Percentiles rank a stretch among this genome's conserved stretches.
These are phyloP conservation scores for Hemileccinum rubropunctum DNA, from an alignment of 768 basidiomycete genomes.

Conservation along the genomic window DNA sequence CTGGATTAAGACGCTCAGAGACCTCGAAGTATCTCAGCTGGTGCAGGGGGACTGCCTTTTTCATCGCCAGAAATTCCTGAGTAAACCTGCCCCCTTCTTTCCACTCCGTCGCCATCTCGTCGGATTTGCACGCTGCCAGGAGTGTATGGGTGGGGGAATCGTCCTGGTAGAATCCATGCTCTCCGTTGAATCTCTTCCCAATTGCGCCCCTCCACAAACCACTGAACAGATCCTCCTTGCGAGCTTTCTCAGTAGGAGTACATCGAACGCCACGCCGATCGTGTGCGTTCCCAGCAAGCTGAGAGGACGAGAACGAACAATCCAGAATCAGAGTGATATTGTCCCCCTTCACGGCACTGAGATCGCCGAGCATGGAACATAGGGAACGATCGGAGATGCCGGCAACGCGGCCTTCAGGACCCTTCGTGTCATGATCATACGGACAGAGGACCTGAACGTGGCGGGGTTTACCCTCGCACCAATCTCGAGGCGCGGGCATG, in stretches of 20 bases:
- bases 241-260: slow-evolving; percentile 57
- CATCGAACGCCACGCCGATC: slow-evolving; percentile 53
- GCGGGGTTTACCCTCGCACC: slow-evolving; percentile 47
- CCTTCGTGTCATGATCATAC: slow-evolving; percentile 59
- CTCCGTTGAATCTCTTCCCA: slow-evolving; percentile 34
- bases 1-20: slow-evolving; percentile 40
- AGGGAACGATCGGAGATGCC: slow-evolving; percentile 71
- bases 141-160: slow-evolving; percentile 45
- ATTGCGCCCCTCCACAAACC: slow-evolving; percentile 54
- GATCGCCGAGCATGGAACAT: slow-evolving; percentile 56
- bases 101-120: slow-evolving; percentile 55
- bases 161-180: slow-evolving; percentile 45
- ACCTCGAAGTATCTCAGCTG: slow-evolving; percentile 49
- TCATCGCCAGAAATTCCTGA: slow-evolving; percentile 47
- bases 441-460: slow-evolving; percentile 61
- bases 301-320: slow-evolving; percentile 53
- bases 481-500: slow-evolving; percentile 53
- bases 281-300: slow-evolving; percentile 37
- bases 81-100: slow-evolving; percentile 67
- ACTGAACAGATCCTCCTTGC: slow-evolving; percentile 50
- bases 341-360: slow-evolving; percentile 56
- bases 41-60: slow-evolving; percentile 48
- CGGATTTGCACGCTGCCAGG: slow-evolving; percentile 55
- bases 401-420: slow-evolving; percentile 44
- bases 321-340: slow-evolving; percentile 70